Percentiles rank a stretch among this genome's conserved stretches.
phyloP scores from a whole-genome alignment of 1,139 yeast species.

The Debaryomyces psychrophilus region DNA sequence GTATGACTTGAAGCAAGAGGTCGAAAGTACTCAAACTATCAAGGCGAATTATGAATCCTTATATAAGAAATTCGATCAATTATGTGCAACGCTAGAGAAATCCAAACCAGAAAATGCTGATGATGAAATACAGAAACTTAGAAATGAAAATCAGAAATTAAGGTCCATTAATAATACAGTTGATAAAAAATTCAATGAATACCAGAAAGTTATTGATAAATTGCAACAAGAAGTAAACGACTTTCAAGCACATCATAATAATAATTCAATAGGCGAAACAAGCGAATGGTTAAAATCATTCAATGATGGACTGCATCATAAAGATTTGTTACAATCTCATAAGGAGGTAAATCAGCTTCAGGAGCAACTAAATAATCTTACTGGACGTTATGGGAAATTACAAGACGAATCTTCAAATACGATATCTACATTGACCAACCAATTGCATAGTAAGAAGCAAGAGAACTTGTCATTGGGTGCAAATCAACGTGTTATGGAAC shows the following conservation, averaged over 20 bases:
- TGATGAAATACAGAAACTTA: constrained; percentile 19
- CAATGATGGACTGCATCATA: constrained; percentile 15
- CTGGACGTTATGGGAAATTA: constrained; percentile 21
- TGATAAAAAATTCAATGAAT: constrained; percentile 33
- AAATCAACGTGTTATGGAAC: constrained; percentile 29
- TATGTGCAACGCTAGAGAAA: constrained; percentile 21
- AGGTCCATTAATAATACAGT: constrained; percentile 20
- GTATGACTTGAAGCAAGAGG: constrained; percentile 26
- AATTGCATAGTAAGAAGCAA: constrained; percentile 33
- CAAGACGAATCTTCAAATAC: constrained; percentile 30
- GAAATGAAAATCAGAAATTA: constrained; percentile 26
- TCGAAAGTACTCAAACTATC: constrained; percentile 26
- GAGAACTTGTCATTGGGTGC: constrained; percentile 26
- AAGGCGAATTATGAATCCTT: constrained; percentile 24
- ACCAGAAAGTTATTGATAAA: constrained; percentile 34
- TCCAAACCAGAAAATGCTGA: constrained; percentile 9
- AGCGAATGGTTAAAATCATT: neutral
- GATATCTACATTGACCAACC: constrained; percentile 32
- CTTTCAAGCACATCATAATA: constrained; percentile 18
- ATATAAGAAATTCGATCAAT: constrained; percentile 23
- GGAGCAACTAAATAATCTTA: constrained; percentile 26
- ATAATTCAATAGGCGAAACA: constrained; percentile 10
- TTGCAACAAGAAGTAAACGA: constrained; percentile 38
- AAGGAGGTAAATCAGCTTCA: constrained; percentile 28
- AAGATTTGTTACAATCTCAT: constrained; percentile 26